Base-by-base conservation (phyloP, 768 basidiomycete species). In the Mycena metata region DNA sequence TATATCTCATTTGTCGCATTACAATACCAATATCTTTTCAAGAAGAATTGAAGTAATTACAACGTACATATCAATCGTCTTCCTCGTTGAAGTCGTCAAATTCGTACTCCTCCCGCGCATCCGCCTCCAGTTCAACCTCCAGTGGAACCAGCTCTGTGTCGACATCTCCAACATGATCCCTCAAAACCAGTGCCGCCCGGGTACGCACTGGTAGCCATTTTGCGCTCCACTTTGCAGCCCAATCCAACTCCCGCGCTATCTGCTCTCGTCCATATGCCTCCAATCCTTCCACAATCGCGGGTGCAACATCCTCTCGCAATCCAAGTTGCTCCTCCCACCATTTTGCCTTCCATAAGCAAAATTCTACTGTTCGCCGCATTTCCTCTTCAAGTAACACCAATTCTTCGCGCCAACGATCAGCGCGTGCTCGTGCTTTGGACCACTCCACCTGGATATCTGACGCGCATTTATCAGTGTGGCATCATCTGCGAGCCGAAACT, bases 381-480 rank as follows among this genome's bases (percentile, higher is more conserved):
- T 80, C 79, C 60, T 79, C 77, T 1, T 60, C 58, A 4, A 77
- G 49, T 1, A 77, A 64, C 1, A 52, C 26, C 17, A 77, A 58
- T 45, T 79, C 78, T 45, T 79, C 79, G 17, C 55, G 41, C 76
- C 75, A 77, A 3, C 77, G 69, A 10, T 69, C 51, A 7, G 69
- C 74, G 9, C 77, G 56, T 0, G 76, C 76, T 0, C 60, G 64
- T 2, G 70, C 61, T 68, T 78, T 79, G 0, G 66, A 60, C 77
- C 77, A 79, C 23, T 79, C 77, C 7, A 79, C 58, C 6, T 71
- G 73, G 11, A 75, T 49, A 26, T 63, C 69, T 68, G 42, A 30
- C 16, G 21, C 13, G 21, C 12, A 17, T 41, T 16, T 36, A 24
- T 35, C 26, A 35, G 43, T 52, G 7, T 46, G 39, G 15, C 16